phyloP scores from a whole-genome alignment of 306 rosid species.

The Ammopiptanthus mongolicus region DNA sequence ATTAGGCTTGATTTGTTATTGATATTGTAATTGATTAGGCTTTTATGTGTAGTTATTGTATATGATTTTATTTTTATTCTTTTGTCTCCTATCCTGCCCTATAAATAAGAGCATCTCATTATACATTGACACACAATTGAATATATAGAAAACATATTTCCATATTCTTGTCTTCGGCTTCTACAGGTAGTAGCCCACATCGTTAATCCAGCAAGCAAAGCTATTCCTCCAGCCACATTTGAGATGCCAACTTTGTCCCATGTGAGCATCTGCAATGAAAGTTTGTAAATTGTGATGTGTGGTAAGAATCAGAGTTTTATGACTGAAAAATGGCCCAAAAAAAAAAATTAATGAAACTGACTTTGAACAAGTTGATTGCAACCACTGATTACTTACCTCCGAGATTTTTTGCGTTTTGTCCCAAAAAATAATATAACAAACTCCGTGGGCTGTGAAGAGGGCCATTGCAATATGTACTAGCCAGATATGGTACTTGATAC shows the following conservation, averaged over 20 bases:
- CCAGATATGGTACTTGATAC: slow-evolving; percentile 56
- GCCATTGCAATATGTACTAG: slow-evolving; percentile 42
- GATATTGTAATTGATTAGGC: no score
- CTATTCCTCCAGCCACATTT: slow-evolving; percentile 54
- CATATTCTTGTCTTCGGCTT: no score
- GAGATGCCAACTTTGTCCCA: slow-evolving; percentile 50
- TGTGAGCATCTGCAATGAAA: slow-evolving; percentile 34
- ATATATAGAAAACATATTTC: no score
- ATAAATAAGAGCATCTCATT: no score
- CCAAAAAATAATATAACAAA: slow-evolving; percentile 41
- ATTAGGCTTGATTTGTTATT: no score
- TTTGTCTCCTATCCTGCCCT: no score
- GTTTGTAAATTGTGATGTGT: neutral
- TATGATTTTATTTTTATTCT: no score
- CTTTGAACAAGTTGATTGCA: neutral
- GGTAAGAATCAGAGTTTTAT: neutral
- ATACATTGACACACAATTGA: no score
- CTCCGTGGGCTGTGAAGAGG: slow-evolving; percentile 43
- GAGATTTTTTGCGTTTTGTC: slow-evolving; percentile 35
- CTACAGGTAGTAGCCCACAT: slow-evolving; percentile 55
- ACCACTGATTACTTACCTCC: slow-evolving; percentile 15
- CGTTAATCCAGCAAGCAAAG: slow-evolving; percentile 43
- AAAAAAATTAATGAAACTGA: neutral
- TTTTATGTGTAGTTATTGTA: no score
- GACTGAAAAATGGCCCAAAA: neutral